phyloP scores from a whole-genome alignment of 2,329 filamentous ascomycete genomes.

The Colletotrichum nymphaeae region DNA sequence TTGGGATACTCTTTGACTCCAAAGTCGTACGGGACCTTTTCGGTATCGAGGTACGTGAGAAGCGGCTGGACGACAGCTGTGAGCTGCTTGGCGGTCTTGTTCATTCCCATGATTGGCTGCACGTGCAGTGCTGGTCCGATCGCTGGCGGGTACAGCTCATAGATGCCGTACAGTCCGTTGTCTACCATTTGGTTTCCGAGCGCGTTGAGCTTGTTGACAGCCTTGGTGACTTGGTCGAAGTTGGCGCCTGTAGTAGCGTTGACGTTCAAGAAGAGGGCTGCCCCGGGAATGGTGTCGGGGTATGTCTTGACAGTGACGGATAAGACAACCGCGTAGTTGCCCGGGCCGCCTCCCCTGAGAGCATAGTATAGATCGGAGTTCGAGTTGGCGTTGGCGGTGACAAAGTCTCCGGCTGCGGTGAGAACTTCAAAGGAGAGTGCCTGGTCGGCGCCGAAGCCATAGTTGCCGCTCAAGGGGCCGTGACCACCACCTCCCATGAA shows the following conservation, averaged over 20 bases:
- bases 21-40: conserved; percentile 26
- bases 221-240: conserved; percentile 26
- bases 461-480: conserved; percentile 54
- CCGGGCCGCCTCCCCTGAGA: conserved; percentile 63
- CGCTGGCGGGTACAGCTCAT: conserved; percentile 29
- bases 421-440: conserved; percentile 60
- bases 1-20: conserved; percentile 23
- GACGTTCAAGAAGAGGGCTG: conserved; percentile 32
- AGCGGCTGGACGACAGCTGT: conserved; percentile 25
- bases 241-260: conserved; percentile 27
- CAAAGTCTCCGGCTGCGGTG: conserved; percentile 55
- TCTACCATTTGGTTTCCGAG: conserved; percentile 32
- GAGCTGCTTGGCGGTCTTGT: conserved; percentile 31
- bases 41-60: conserved; percentile 23
- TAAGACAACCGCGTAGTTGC: conserved; percentile 63
- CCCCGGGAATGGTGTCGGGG: conserved; percentile 37
- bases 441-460: conserved; percentile 60
- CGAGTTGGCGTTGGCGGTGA: conserved; percentile 55
- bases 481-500: conserved; percentile 71
- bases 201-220: conserved; percentile 28
- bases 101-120: conserved; percentile 38
- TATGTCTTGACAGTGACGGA: conserved; percentile 66
- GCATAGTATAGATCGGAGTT: conserved; percentile 69
- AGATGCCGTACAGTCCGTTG: conserved; percentile 33
- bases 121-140: conserved; percentile 32